Percentiles rank a stretch among this genome's conserved stretches.
Evolutionary conservation across 2,329 filamentous ascomycete genomes (phyloP).

Genomic region (Furcasterigmium furcatum): DNA sequence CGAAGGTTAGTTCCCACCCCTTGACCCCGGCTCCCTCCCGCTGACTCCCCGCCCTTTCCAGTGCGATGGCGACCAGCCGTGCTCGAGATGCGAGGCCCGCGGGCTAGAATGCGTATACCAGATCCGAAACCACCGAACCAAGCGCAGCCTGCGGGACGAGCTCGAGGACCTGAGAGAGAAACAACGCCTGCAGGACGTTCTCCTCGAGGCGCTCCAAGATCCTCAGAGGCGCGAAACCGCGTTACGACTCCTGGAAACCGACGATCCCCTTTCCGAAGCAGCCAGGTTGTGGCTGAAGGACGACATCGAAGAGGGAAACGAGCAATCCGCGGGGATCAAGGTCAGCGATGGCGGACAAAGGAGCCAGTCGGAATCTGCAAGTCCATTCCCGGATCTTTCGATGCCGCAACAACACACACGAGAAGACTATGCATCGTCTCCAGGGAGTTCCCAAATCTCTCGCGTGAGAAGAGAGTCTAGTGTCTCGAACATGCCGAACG

Average conservation of each 20-base stretch:
- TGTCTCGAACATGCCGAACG: neutral
- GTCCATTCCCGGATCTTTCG: neutral
- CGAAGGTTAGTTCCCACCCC: neutral
- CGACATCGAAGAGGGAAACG: neutral
- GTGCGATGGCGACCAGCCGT: conserved; percentile 7
- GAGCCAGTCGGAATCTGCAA: neutral
- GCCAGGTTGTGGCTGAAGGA: neutral
- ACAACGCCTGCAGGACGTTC: neutral
- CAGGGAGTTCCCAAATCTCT: neutral
- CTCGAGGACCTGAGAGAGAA: neutral
- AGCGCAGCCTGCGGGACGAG: conserved; percentile 1
- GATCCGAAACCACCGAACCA: neutral
- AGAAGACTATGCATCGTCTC: neutral
- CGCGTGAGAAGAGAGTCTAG: neutral
- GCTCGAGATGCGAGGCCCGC: neutral
- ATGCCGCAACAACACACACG: neutral
- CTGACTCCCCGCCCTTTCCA: neutral
- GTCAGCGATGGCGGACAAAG: neutral
- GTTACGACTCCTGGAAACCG: neutral
- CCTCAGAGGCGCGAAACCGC: neutral
- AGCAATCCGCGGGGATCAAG: neutral
- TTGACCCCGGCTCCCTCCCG: neutral
- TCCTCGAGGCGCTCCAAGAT: neutral
- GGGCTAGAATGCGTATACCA: conserved; percentile 4
- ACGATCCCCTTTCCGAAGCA: neutral